Base-by-base conservation (phyloP, 441 rosid genomes). In the Iberis amara region DNA sequence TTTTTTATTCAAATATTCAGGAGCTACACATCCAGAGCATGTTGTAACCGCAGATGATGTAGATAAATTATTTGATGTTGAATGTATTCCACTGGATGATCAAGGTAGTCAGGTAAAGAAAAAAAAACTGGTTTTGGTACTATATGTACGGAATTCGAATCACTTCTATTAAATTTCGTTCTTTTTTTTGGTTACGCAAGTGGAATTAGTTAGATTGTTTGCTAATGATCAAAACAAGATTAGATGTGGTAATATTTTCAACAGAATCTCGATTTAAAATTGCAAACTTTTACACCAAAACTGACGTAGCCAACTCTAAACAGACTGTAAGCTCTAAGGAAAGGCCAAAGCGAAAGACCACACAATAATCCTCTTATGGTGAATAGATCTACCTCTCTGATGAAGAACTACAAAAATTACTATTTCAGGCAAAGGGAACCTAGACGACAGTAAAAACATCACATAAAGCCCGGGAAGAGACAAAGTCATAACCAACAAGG, bases 51-150 rank as follows among this genome's bases (percentile, higher is more conserved):
- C 96, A 55, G 99, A 94, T 78, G 99, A 94, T 74, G 97, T 94
- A 49, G 96, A 89, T 62, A 89, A 85, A 70, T 45, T 86, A 62
- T 85, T 94, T 74, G 95, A 95, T 58, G 99, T 94, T 60, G 99
- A 94, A 71, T 94, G 99, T 75, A 89, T 86, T 71, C 99, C 99
- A 8, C 89, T 94, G 99, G 96, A 94, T 80, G 96, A 86, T 52
- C 92, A 77, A 73, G 96, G 94, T 51, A 89, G 65, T 52, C 99
- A 94, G 96, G 99, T 94, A 18, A 18, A 18, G 2, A 18, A 18
- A 18, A 47, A 55, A 13, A 9, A 11, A 5, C 1, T 3, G 7
- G 10, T 9, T 45, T 47, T 21, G 14, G 10, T 14, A 1, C 27
- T 47, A 37, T 58, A 18, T 1, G 21, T 18, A 1, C 21, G 21